Conservation (phyloP, 345 rosid genomes). For the Dipteronia sinensis region DNA sequence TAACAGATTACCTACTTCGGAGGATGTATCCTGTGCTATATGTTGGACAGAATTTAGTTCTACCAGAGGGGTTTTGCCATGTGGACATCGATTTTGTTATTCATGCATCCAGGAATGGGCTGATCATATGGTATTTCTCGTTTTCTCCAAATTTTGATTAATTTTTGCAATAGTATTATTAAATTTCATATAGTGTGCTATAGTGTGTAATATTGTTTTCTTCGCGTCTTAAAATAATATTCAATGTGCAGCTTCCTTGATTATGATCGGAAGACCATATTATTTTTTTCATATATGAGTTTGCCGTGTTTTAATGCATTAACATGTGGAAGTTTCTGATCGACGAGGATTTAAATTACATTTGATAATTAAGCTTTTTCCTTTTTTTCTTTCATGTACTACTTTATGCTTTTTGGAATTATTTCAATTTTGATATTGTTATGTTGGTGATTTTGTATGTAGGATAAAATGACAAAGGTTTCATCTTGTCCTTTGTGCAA, state of each 20-base stretch:
- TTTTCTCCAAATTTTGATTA: conserved; percentile 11
- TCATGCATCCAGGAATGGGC: conserved; percentile 87
- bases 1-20: conserved; percentile 33
- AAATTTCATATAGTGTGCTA: conserved; percentile 4
- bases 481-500: conserved; percentile 93
- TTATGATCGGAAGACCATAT: background rate
- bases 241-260: background rate
- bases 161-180: background rate
- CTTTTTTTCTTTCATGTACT: background rate
- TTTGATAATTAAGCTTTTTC: background rate
- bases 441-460: conserved; percentile 10
- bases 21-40: conserved; percentile 80
- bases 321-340: background rate
- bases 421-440: background rate
- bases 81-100: conserved; percentile 97
- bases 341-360: background rate
- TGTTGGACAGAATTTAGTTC: conserved; percentile 90
- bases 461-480: conserved; percentile 62
- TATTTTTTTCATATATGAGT: background rate
- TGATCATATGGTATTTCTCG: conserved; percentile 59
- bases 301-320: background rate
- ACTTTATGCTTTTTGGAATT: background rate
- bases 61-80: conserved; percentile 84
- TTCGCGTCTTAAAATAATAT: background rate
- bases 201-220: background rate